Evolutionary conservation across 352 stramenopile species (phyloP).

Genomic region (Phytophthora crassamura): DNA sequence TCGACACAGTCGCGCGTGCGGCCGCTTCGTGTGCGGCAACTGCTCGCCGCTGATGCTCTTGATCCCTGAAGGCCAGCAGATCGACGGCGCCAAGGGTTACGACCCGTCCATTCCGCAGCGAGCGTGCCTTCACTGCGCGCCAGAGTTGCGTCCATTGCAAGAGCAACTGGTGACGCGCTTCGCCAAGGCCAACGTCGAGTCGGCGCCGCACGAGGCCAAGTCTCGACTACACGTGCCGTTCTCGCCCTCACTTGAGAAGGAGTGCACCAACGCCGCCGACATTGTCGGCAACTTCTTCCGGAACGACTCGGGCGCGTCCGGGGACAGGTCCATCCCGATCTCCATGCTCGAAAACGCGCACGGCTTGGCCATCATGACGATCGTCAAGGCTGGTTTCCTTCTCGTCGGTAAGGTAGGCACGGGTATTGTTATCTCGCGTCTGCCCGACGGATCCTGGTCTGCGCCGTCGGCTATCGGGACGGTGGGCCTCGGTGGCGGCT

Average conservation of each 20-base stretch:
- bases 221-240: conserved; percentile 60
- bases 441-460: conserved; percentile 81
- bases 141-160: conserved; percentile 53
- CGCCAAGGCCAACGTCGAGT: conserved; percentile 52
- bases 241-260: conserved; percentile 56
- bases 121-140: conserved; percentile 61
- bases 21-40: conserved; percentile 55
- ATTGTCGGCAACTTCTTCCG: conserved; percentile 79
- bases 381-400: conserved; percentile 63
- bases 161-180: conserved; percentile 54
- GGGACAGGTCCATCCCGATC: conserved; percentile 54
- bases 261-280: conserved; percentile 68
- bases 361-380: conserved; percentile 63
- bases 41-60: conserved; percentile 67
- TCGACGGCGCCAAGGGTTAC: conserved; percentile 58
- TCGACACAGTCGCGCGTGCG: conserved; percentile 56
- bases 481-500: conserved; percentile 76
- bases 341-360: conserved; percentile 60
- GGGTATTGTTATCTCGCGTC: conserved; percentile 81
- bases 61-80: conserved; percentile 59
- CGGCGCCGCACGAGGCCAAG: conserved; percentile 45
- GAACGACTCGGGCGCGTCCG: conserved; percentile 51
- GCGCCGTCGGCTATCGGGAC: conserved; percentile 91
- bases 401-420: conserved; percentile 68
- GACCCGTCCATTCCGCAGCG: conserved; percentile 62